Conservation (phyloP, 129 eudicot species). For the Arctium minus region DNA sequence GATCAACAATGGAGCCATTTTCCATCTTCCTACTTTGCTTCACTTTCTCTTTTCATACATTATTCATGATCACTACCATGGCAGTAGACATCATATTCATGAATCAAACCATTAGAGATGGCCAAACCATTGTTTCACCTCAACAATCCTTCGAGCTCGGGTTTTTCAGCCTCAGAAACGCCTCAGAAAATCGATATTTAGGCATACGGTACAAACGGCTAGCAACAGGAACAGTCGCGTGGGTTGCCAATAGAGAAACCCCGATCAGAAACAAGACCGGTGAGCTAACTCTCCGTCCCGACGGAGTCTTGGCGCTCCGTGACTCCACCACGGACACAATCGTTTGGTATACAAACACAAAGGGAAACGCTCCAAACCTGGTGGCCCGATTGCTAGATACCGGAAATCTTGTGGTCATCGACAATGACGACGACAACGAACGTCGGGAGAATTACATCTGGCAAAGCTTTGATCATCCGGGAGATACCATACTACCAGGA, state of each 20-base stretch:
- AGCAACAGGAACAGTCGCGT: conserved; percentile 10
- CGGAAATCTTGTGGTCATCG: conserved; percentile 18
- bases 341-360: conserved; percentile 18
- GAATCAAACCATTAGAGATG: conserved; percentile 10
- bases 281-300: background rate
- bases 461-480: conserved; percentile 35
- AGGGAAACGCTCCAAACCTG: background rate
- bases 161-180: background rate
- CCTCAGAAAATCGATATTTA: conserved; percentile 5
- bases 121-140: conserved; percentile 12
- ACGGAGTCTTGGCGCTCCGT: conserved; percentile 13
- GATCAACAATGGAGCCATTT: background rate
- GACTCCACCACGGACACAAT: background rate
- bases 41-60: background rate
- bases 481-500: conserved; percentile 27
- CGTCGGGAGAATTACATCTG: conserved; percentile 7
- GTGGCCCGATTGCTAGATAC: conserved; percentile 12
- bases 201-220: conserved; percentile 26
- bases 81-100: conserved; percentile 4
- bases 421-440: background rate
- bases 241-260: conserved; percentile 24
- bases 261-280: conserved; percentile 9
- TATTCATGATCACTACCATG: background rate
- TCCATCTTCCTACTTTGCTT: background rate
- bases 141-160: conserved; percentile 16